Evolutionary conservation across 1,139 yeast species (phyloP).

Genomic region (Magnusiomyces magnusii): DNA sequence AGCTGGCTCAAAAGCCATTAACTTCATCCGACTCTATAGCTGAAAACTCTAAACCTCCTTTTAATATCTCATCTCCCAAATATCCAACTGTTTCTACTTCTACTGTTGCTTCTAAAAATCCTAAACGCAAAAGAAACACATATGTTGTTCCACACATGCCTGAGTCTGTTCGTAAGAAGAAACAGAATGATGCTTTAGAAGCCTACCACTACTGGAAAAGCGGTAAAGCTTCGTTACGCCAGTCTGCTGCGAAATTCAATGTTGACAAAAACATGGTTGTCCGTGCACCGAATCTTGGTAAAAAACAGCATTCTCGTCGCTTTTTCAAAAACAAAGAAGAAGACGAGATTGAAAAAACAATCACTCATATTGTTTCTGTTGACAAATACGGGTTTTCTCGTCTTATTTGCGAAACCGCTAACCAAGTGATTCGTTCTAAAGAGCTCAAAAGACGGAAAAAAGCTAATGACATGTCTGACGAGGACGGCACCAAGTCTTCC

Average conservation of each 20-base stretch:
- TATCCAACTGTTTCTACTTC: no score
- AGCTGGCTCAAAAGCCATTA: neutral
- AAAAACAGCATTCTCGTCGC: slow-evolving; percentile 1
- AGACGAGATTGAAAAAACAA: slow-evolving; percentile 1
- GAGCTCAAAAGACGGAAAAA: neutral
- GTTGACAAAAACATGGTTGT: slow-evolving; percentile 6
- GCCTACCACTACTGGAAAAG: slow-evolving; percentile 4
- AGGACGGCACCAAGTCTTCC: neutral
- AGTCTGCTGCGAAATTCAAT: slow-evolving; percentile 2
- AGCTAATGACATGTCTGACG: neutral
- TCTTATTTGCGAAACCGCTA: neutral
- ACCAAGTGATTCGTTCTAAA: neutral
- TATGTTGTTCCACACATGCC: slow-evolving; percentile 5
- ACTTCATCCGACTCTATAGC: neutral
- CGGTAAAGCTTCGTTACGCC: slow-evolving; percentile 1
- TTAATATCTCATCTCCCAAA: neutral
- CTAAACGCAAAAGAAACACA: slow-evolving; percentile 1
- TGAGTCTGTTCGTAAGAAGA: neutral
- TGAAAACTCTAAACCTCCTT: neutral
- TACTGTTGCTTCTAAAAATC: neutral
- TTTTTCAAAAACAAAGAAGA: slow-evolving; percentile 2
- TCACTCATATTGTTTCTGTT: slow-evolving; percentile 1
- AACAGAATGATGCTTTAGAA: neutral
- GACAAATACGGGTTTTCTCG: neutral
- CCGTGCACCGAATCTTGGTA: slow-evolving; percentile 1